phyloP scores from a whole-genome alignment of 306 rosid species.

The Purshia tridentata region DNA sequence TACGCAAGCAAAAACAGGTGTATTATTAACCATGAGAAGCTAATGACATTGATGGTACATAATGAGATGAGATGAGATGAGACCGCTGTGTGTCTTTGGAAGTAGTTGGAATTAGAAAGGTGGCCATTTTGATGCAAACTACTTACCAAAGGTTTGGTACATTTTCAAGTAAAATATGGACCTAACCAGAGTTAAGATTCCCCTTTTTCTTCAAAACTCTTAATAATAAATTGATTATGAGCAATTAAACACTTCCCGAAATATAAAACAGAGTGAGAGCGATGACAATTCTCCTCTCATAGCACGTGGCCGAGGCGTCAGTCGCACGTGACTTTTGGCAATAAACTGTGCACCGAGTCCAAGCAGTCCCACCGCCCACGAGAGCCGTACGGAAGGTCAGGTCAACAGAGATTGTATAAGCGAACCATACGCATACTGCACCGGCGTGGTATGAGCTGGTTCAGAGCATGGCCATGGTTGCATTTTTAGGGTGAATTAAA shows the following conservation, averaged over 20 bases:
- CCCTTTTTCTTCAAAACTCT: not conserved
- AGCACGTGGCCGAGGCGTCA: conserved; percentile 11
- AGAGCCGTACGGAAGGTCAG: conserved; percentile 6
- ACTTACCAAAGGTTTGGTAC: too few relatives aligned
- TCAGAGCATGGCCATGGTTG: not conserved
- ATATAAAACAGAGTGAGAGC: not conserved
- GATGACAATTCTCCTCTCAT: not conserved
- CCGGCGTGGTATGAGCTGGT: too few relatives aligned
- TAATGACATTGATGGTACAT: not conserved
- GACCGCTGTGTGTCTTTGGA: not conserved
- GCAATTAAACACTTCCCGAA: not conserved
- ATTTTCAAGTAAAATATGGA: too few relatives aligned
- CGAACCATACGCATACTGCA: not conserved
- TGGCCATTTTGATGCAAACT: not conserved
- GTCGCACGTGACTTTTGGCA: conserved; percentile 13
- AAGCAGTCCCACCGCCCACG: conserved; percentile 5
- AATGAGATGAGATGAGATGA: not conserved
- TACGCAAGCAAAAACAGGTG: not conserved
- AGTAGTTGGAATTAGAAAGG: not conserved
- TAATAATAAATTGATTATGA: not conserved
- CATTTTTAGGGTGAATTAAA: not conserved
- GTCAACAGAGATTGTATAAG: not conserved
- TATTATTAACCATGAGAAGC: not conserved
- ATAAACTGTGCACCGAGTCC: not conserved
- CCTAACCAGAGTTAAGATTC: too few relatives aligned